phyloP scores from a whole-genome alignment of 129 eudicot genomes.

The Tagetes erecta region DNA sequence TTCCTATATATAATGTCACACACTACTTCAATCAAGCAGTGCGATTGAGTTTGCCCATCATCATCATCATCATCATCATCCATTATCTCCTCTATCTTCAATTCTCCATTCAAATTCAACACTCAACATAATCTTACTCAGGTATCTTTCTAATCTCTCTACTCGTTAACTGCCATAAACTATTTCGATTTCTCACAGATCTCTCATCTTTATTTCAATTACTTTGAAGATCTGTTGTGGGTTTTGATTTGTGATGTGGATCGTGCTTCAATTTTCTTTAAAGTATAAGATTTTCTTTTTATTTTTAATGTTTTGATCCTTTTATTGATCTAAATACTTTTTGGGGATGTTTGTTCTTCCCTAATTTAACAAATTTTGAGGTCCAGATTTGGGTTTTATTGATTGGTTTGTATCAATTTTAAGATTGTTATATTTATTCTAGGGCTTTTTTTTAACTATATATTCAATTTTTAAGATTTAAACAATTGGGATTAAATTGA shows the following conservation, averaged over 20 bases:
- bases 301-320: constrained; percentile 3
- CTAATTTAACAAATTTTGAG: constrained; percentile 2
- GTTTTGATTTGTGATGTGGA: constrained; percentile 6
- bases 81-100: not conserved
- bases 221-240: constrained; percentile 24
- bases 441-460: no score
- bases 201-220: constrained; percentile 1
- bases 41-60: constrained; percentile 6
- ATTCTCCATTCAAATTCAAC: constrained; percentile 20
- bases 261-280: not conserved
- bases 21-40: not conserved
- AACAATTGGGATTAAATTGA: no score
- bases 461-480: no score
- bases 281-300: not conserved
- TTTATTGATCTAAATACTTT: not conserved
- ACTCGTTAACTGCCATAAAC: not conserved
- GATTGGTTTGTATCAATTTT: not conserved
- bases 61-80: constrained; percentile 4
- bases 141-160: constrained; percentile 22
- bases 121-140: no score
- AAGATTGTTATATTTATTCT: no score
- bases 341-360: not conserved
- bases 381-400: constrained; percentile 1
- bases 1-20: not conserved
- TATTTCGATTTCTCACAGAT: constrained; percentile 23